Evolutionary conservation across 208 protist genomes (phyloP).

Genomic region (Naegleria gruberi): DNA sequence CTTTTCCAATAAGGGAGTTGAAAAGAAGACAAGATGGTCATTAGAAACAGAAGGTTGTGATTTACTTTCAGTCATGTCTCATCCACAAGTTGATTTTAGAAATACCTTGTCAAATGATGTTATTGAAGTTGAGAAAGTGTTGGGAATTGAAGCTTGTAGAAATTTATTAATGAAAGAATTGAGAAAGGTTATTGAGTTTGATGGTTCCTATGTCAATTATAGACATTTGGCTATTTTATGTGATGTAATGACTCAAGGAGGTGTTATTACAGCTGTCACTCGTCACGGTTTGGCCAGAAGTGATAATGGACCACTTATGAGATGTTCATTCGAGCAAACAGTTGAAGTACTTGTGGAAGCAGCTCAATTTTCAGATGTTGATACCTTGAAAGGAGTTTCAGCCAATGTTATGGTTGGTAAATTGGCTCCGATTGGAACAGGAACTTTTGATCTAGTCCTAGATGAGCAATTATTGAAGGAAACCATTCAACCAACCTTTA

Average conservation of each 20-base stretch:
- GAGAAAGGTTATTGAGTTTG: conserved; percentile 78
- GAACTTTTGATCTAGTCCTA: conserved; percentile 88
- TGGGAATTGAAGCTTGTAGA: conserved; percentile 87
- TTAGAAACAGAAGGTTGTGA: conserved; percentile 92
- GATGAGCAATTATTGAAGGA: conserved; percentile 75
- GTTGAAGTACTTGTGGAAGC: conserved; percentile 97
- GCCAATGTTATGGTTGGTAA: conserved; percentile 97
- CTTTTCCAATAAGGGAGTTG: neutral
- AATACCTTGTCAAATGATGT: conserved; percentile 94
- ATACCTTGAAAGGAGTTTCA: conserved; percentile 88
- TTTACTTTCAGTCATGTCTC: conserved; percentile 76
- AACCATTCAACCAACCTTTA: conserved; percentile 38
- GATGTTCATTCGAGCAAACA: conserved; percentile 99
- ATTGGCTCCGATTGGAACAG: conserved; percentile 88
- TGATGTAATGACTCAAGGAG: conserved; percentile 97
- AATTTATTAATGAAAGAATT: conserved; percentile 62
- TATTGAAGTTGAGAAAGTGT: conserved; percentile 85
- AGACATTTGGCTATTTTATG: conserved; percentile 91
- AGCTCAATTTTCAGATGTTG: conserved; percentile 84
- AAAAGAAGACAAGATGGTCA: neutral
- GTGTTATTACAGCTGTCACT: conserved; percentile 88
- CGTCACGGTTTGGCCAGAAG: conserved; percentile 88
- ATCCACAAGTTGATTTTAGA: conserved; percentile 78
- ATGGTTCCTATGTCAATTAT: conserved; percentile 98
- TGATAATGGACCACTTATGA: conserved; percentile 91